Conservation (phyloP, 441 rosid genomes). For the Croton laevigatus region DNA sequence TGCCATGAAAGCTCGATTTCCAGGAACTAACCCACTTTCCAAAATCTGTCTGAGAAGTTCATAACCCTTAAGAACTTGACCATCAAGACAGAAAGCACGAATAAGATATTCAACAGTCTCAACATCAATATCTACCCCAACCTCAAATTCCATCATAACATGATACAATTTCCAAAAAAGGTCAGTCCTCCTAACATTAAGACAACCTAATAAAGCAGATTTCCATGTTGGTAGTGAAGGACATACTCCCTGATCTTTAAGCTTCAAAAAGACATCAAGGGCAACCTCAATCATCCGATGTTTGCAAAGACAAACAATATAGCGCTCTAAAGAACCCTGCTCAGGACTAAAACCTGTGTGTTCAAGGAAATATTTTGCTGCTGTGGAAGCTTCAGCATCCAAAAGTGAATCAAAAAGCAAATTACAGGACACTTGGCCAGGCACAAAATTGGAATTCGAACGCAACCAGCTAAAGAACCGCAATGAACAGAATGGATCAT, state of each 20-base stretch:
- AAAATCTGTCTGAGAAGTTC: conserved; percentile 47
- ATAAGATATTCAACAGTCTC: conserved; percentile 46
- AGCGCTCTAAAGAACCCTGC: conserved; percentile 35
- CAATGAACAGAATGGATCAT: conserved; percentile 42
- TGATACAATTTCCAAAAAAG: conserved; percentile 55
- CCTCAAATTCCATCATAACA: conserved; percentile 43
- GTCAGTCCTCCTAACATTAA: conserved; percentile 44
- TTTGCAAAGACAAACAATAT: conserved; percentile 47
- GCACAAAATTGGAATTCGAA: conserved; percentile 29
- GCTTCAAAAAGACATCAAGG: conserved; percentile 27
- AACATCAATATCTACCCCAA: conserved; percentile 32
- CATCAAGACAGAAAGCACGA: conserved; percentile 54
- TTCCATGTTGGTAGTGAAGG: conserved; percentile 45
- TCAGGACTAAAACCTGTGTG: conserved; percentile 38
- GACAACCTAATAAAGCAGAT: conserved; percentile 41
- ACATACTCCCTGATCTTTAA: conserved; percentile 32
- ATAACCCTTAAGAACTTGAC: conserved; percentile 46
- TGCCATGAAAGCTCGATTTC: conserved; percentile 27
- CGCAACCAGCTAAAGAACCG: conserved; percentile 56
- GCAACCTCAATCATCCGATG: conserved; percentile 47
- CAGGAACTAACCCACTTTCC: conserved; percentile 41
- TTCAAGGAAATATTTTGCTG: conserved; percentile 41
- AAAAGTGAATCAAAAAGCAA: conserved; percentile 55
- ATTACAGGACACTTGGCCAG: conserved; percentile 43
- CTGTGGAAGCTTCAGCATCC: conserved; percentile 46